phyloP scores from a whole-genome alignment of 2,329 filamentous ascomycete genomes.

The Nannizziopsis arthrosporioides region DNA sequence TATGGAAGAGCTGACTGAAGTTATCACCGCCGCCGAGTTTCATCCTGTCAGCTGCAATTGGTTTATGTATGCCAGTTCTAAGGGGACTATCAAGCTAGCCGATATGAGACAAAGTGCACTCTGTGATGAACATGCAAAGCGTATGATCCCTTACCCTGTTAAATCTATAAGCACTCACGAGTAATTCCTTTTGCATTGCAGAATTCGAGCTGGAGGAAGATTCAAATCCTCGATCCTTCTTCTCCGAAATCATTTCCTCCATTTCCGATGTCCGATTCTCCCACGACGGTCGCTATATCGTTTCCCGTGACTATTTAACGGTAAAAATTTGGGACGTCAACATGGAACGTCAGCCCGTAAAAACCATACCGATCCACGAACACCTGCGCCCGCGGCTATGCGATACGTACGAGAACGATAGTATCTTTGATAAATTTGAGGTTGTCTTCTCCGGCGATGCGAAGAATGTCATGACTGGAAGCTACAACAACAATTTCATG shows the following conservation, averaged over 20 bases:
- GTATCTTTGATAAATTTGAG: conserved; percentile 99
- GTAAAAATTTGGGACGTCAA: conserved; percentile 99
- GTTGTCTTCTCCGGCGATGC: conserved; percentile 97
- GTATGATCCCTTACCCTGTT: conserved; percentile 42
- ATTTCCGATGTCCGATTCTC: conserved; percentile 98
- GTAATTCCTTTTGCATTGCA: conserved; percentile 30
- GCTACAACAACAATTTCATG: conserved; percentile 99
- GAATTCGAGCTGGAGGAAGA: conserved; percentile 99
- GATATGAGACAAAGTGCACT: conserved; percentile 96
- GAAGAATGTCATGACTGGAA: conserved; percentile 98
- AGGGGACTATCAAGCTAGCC: conserved; percentile 95
- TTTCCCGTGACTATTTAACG: conserved; percentile 93
- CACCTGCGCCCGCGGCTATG: conserved; percentile 87
- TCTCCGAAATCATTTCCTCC: conserved; percentile 98
- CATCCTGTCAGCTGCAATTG: conserved; percentile 96
- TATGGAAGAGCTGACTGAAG: conserved; percentile 98
- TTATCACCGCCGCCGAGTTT: conserved; percentile 96
- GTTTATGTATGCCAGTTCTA: conserved; percentile 99
- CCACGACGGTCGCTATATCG: conserved; percentile 87
- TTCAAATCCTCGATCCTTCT: conserved; percentile 91
- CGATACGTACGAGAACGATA: conserved; percentile 98
- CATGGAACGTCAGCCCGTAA: conserved; percentile 94
- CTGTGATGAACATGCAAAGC: conserved; percentile 89
- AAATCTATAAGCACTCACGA: neutral
- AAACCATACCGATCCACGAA: conserved; percentile 98